A percentile compares a stretch with the other conserved stretches of the same genome.
Conservation (phyloP, 1,284 basidiomycete species). For the Sporisorium sorghi region DNA sequence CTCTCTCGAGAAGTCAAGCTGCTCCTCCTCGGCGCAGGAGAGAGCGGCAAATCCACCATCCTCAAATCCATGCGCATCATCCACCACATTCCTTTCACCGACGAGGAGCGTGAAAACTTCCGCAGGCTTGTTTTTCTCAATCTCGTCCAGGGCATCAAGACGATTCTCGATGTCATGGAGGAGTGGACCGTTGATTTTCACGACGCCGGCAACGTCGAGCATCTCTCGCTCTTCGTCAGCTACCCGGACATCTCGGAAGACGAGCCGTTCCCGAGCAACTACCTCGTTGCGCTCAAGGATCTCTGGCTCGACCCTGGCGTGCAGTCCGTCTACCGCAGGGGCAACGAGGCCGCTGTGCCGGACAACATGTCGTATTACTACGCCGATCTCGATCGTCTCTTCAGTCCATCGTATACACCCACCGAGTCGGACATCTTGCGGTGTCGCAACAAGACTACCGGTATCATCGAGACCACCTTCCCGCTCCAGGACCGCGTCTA, state of each 20-base stretch:
- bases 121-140: slow-evolving; percentile 92
- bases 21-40: slow-evolving; percentile 88
- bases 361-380: slow-evolving; percentile 81
- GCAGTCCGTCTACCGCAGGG: slow-evolving; percentile 78
- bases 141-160: slow-evolving; percentile 83
- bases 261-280: slow-evolving; percentile 79
- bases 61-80: slow-evolving; percentile 94
- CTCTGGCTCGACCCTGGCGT: slow-evolving; percentile 85
- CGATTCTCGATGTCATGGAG: slow-evolving; percentile 86
- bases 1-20: slow-evolving; percentile 55
- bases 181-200: slow-evolving; percentile 82
- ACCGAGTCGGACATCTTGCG: slow-evolving; percentile 82
- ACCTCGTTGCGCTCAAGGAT: slow-evolving; percentile 76
- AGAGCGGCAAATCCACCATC: slow-evolving; percentile 91
- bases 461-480: slow-evolving; percentile 93
- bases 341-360: slow-evolving; percentile 86
- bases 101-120: slow-evolving; percentile 78
- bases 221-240: slow-evolving; percentile 53
- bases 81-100: slow-evolving; percentile 80
- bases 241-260: slow-evolving; percentile 74
- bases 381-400: slow-evolving; percentile 81
- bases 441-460: slow-evolving; percentile 86
- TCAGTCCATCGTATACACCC: slow-evolving; percentile 78
- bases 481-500: slow-evolving; percentile 69
- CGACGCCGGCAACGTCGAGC: slow-evolving; percentile 68